These are phyloP conservation scores for Lachnum nothofagi DNA, from an alignment of 2,329 filamentous ascomycete species.

Conservation along the genomic window DNA sequence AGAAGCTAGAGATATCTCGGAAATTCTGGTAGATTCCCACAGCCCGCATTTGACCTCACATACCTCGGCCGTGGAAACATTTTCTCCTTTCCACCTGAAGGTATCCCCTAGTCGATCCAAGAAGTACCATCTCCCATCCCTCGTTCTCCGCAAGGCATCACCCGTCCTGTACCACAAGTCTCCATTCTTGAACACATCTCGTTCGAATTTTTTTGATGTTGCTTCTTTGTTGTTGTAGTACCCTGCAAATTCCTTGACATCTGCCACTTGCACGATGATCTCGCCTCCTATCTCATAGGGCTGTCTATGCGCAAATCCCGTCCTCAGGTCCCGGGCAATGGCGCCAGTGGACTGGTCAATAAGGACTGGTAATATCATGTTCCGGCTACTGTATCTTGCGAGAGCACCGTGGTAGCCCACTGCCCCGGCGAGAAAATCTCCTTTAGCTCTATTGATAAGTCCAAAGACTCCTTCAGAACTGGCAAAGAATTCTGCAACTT, in stretches of 20 bases:
- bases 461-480: constrained; percentile 67
- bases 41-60: no score
- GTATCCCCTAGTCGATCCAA: constrained; percentile 67
- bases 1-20: no score
- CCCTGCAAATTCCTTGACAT: constrained; percentile 55
- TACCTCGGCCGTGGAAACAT: constrained; percentile 62
- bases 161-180: constrained; percentile 66
- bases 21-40: no score
- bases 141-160: constrained; percentile 57
- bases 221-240: constrained; percentile 66
- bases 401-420: constrained; percentile 69
- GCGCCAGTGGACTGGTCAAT: constrained; percentile 65
- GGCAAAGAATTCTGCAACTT: constrained; percentile 71
- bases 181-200: constrained; percentile 60
- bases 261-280: constrained; percentile 59
- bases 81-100: constrained; percentile 69
- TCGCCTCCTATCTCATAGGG: constrained; percentile 68
- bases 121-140: constrained; percentile 65
- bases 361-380: constrained; percentile 60
- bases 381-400: constrained; percentile 46
- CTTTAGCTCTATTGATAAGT: constrained; percentile 54
- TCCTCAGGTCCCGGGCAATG: constrained; percentile 59
- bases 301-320: constrained; percentile 60
- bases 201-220: constrained; percentile 60
- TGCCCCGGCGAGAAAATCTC: constrained; percentile 57